phyloP scores from a whole-genome alignment of 495 filamentous ascomycete species.

The Talaromyces wortmannii region DNA sequence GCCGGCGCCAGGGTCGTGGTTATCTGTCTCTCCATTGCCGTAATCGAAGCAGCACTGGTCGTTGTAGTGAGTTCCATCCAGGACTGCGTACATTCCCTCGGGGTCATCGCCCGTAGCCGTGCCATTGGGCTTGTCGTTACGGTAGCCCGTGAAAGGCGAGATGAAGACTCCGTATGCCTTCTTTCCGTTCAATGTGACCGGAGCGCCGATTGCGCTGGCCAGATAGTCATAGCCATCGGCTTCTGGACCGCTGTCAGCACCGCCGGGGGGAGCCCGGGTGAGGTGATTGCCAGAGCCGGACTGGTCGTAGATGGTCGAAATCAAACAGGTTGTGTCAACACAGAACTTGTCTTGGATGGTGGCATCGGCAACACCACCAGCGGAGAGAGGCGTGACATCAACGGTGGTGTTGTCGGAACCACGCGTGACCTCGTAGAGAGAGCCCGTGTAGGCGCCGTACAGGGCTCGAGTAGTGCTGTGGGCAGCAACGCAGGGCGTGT shows the following conservation, averaged over 20 bases:
- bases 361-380: slow-evolving; percentile 48
- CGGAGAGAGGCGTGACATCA: slow-evolving; percentile 31
- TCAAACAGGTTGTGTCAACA: slow-evolving; percentile 47
- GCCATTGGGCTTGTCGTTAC: slow-evolving; percentile 41
- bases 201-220: slow-evolving; percentile 47
- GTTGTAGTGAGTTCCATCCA: slow-evolving; percentile 56
- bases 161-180: slow-evolving; percentile 55
- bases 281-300: slow-evolving; percentile 51
- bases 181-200: slow-evolving; percentile 48
- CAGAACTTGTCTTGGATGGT: slow-evolving; percentile 51
- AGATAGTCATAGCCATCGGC: slow-evolving; percentile 46
- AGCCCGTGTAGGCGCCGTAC: slow-evolving; percentile 38
- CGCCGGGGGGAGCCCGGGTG: slow-evolving; percentile 46
- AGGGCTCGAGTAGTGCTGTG: slow-evolving; percentile 55
- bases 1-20: slow-evolving; percentile 44
- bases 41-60: slow-evolving; percentile 55
- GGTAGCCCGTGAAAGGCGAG: slow-evolving; percentile 48
- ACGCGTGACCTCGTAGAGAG: slow-evolving; percentile 50
- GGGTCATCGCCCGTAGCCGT: slow-evolving; percentile 43
- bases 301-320: slow-evolving; percentile 54
- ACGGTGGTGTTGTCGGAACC: slow-evolving; percentile 38
- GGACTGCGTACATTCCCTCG: slow-evolving; percentile 53
- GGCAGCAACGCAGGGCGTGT: slow-evolving; percentile 49
- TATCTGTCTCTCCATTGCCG: slow-evolving; percentile 51
- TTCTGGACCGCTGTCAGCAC: slow-evolving; percentile 39